Conservation (phyloP, 495 filamentous ascomycete genomes). For the Penicillium steckii region DNA sequence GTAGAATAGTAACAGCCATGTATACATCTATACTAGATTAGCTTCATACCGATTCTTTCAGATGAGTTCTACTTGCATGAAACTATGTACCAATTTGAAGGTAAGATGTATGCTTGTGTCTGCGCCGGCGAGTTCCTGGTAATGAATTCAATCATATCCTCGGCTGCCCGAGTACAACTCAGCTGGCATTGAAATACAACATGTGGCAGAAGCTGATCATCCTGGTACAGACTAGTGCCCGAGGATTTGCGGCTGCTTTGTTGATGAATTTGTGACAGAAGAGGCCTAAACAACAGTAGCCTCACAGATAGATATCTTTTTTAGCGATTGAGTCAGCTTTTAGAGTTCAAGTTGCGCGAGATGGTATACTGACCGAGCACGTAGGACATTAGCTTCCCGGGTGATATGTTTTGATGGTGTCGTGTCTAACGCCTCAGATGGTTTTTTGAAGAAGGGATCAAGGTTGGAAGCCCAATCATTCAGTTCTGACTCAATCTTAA, state of each 20-base stretch:
- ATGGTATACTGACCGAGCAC: constrained; percentile 6
- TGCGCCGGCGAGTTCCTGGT: constrained; percentile 6
- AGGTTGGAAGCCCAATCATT: constrained; percentile 9
- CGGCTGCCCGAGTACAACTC: constrained; percentile 10
- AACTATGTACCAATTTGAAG: constrained; percentile 11
- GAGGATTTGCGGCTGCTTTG: neutral
- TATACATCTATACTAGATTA: constrained; percentile 11
- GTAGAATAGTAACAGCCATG: constrained; percentile 15
- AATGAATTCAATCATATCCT: constrained; percentile 15
- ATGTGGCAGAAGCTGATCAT: neutral
- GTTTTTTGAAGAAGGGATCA: constrained; percentile 9
- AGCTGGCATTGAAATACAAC: constrained; percentile 10
- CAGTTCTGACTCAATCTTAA: constrained; percentile 7
- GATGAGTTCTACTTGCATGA: neutral
- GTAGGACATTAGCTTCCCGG: constrained; percentile 12
- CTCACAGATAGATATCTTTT: constrained; percentile 17
- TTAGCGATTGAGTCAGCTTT: too few species aligned
- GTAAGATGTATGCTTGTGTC: constrained; percentile 14
- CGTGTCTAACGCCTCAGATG: constrained; percentile 6
- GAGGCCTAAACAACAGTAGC: constrained; percentile 13
- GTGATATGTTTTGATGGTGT: constrained; percentile 14
- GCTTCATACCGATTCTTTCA: neutral
- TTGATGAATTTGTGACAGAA: constrained; percentile 11
- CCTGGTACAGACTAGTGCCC: neutral
- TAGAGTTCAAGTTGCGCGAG: neutral